Evolutionary conservation across 139 green algal genomes (phyloP).

Genomic region (Astrephomene gubernaculifera): DNA sequence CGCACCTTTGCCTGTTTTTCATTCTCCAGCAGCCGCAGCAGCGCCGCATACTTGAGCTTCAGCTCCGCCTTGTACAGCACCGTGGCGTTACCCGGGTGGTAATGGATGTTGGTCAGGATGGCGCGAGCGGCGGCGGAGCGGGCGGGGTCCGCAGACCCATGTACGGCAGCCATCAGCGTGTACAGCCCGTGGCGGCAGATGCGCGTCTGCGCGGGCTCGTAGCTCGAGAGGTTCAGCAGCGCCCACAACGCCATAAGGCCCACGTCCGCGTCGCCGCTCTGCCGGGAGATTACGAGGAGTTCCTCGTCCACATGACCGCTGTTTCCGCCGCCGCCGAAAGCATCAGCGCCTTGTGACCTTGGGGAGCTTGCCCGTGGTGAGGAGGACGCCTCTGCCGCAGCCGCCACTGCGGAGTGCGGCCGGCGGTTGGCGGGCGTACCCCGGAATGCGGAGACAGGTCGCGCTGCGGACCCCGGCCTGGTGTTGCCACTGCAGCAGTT

Average conservation of each 20-base stretch:
- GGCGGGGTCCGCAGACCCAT: slow-evolving; percentile 45
- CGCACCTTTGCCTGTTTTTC: neutral
- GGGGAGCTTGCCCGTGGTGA: no score
- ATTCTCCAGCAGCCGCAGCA: slow-evolving; percentile 22
- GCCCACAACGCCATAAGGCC: slow-evolving; percentile 56
- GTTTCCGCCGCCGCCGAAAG: neutral
- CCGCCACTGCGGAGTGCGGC: neutral
- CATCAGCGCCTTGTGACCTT: no score
- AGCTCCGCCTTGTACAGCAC: slow-evolving; percentile 62
- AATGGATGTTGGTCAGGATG: slow-evolving; percentile 63
- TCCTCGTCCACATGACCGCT: slow-evolving; percentile 6
- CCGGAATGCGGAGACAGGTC: neutral
- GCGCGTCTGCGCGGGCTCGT: slow-evolving; percentile 45
- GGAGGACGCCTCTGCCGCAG: no score
- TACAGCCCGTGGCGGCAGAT: slow-evolving; percentile 62
- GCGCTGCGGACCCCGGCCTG: no score
- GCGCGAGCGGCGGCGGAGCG: slow-evolving; percentile 47
- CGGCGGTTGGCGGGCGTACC: neutral
- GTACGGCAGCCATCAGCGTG: slow-evolving; percentile 56
- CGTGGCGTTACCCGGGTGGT: slow-evolving; percentile 58
- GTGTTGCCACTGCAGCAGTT: neutral
- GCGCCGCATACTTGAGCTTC: slow-evolving; percentile 59
- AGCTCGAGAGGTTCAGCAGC: slow-evolving; percentile 54
- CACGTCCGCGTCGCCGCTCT: slow-evolving; percentile 50
- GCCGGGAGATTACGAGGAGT: neutral